Evolutionary conservation across 441 rosid species (phyloP), one percentile per base, ranked within the genome.

Genomic region (Erodium texanum): DNA sequence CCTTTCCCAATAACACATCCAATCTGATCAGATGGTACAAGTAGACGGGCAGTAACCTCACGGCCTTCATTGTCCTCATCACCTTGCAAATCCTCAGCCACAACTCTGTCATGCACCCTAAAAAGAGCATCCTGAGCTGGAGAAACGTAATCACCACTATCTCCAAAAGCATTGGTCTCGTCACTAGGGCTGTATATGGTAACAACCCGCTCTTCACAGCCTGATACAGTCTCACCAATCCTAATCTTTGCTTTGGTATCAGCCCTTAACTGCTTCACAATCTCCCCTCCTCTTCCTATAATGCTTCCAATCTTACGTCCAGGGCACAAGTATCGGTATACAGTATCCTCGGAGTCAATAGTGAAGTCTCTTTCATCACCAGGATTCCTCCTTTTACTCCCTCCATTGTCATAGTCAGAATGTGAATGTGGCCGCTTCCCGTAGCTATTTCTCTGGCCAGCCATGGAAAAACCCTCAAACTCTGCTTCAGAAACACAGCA

Each of bases 11-110:
- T 90, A 69, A 95, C 79, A 77, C 94, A 94, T 43, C 99, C 99
- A 73, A 94, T 92, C 93, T 94, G 99, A 84, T 92, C 98, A 3
- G 99, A 94, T 22, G 97, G 91, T 56, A 94, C 99, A 71, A 94
- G 97, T 66, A 94, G 85, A 76, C 82, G 87, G 4, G 96, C 97
- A 71, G 80, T 82, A 66, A 87, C 83, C 68, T 86, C 89, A n/a
- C 72, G 92, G 70, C 85, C 90, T 10, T 77, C 82, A 27, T 76
- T 78, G 6, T 84, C 88, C 0, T 86, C 97, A 66, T 84, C 94
- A 52, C 78, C 80, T 18, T 65, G 86, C 70, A 82, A 76, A 59
- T 88, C 92, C 18, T 88, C 97, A 0, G 89, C 90, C 71, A 85
- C 76, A 70, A 92, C 92, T 82, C 82, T 89, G 67, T 89, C 93